phyloP scores from a whole-genome alignment of 2,329 filamentous ascomycete species.

The Ceratocystis cacaofunesta region DNA sequence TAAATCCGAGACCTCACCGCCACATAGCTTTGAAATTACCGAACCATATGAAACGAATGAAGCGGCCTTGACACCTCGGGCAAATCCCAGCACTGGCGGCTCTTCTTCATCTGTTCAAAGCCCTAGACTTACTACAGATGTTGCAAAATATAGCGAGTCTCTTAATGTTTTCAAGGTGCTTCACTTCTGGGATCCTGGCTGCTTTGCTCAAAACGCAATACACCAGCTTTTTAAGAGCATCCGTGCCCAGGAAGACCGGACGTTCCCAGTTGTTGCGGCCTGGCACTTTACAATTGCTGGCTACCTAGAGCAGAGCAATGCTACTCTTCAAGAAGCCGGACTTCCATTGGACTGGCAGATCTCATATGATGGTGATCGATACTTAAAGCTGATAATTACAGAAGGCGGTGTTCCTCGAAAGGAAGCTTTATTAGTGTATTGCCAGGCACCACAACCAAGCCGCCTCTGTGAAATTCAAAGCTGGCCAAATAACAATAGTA shows the following conservation, averaged over 20 bases:
- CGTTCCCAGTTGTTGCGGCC: not conserved
- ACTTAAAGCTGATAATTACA: not conserved
- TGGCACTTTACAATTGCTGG: not conserved
- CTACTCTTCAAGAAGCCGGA: not conserved
- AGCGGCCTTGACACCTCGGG: no score
- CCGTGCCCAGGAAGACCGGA: not conserved
- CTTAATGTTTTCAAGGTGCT: not conserved
- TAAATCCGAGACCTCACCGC: no score
- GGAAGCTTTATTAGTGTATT: conserved; percentile 1
- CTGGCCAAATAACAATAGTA: not conserved
- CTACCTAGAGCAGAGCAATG: not conserved
- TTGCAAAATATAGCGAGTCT: not conserved
- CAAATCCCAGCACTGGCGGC: no score
- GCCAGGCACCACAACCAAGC: not conserved
- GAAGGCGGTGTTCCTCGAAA: not conserved
- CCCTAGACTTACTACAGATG: not conserved
- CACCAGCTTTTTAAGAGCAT: conserved; percentile 1
- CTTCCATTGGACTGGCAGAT: conserved; percentile 6
- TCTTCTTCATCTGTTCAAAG: not conserved
- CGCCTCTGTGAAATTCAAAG: not conserved
- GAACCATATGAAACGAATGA: no score
- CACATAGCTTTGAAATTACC: no score
- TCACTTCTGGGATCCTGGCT: not conserved
- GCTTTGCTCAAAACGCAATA: not conserved
- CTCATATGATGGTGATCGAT: not conserved